phyloP scores from a whole-genome alignment of 2,329 filamentous ascomycete species.

The Aspergillus floridensis region DNA sequence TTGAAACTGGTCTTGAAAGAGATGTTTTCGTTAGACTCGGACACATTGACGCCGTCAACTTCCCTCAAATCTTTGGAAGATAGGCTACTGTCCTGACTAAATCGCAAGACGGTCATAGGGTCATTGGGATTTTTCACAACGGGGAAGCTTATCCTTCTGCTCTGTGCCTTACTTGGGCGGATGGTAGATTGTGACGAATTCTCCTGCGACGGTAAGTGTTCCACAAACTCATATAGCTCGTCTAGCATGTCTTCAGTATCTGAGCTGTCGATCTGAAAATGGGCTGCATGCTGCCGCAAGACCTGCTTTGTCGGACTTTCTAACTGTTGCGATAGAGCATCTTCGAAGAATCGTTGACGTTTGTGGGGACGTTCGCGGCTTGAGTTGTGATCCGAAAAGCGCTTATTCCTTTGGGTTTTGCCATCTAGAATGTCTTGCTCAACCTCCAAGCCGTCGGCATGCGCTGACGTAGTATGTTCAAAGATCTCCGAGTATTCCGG shows the following conservation, averaged over 20 bases:
- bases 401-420: not conserved
- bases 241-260: not conserved
- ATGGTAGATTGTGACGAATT: conserved; percentile 26
- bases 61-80: conserved; percentile 49
- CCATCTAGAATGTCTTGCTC: not conserved
- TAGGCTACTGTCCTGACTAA: conserved; percentile 62
- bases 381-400: not conserved
- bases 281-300: not conserved
- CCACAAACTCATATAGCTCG: not conserved
- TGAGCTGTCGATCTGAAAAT: conserved; percentile 5
- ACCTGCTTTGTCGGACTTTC: not conserved
- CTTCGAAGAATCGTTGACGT: conserved; percentile 5
- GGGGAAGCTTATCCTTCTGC: conserved; percentile 61
- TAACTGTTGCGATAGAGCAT: not conserved
- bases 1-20: conserved; percentile 8
- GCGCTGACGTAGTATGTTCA: not conserved
- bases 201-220: conserved; percentile 18
- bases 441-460: not conserved
- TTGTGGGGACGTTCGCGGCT: conserved; percentile 9
- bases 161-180: conserved; percentile 29
- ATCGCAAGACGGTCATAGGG: conserved; percentile 58
- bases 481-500: not conserved
- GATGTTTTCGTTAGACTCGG: conserved; percentile 7
- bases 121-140: conserved; percentile 75
- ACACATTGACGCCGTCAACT: conserved; percentile 7